Evolutionary conservation across 768 basidiomycete species (phyloP), one percentile per base, ranked within the genome.

Genomic region (Mycena chlorophos): DNA sequence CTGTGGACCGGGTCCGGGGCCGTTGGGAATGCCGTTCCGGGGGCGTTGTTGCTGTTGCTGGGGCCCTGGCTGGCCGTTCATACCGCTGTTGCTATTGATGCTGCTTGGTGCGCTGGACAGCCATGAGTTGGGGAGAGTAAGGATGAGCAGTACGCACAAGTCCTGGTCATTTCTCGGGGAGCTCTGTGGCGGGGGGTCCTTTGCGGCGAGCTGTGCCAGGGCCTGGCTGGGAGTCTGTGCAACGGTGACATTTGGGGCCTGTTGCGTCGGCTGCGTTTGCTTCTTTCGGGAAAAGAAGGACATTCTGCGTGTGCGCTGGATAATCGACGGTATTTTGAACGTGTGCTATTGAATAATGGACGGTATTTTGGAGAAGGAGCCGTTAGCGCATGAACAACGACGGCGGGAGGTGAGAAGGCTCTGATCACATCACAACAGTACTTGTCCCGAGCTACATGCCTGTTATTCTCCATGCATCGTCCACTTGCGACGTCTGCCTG

Each of bases 251-350:
- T 72, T 72, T 27, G 80, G 61, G 25, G 74, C 63, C 51, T 73
- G 71, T 62, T 79, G 79, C 22, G 71, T 73, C 62, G 74, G 72
- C 48, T 74, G 81, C 51, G 82, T 78, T 61, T 85, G 81, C 82
- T 89, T 91, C 86, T 86, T 91, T 82, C 89, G 82, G 40, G 84
- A 87, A 83, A 93, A 93, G 89, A 91, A 93, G 81, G 89, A 91
- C 91, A 93, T 93, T 84, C 87, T 87, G 71, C 85, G 76, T 61
- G 82, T 66, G 73, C 82, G 80, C 69, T 69, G 75, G 69, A 86
- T 73, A 71, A 87, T 71, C 68, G 82, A 88, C 83, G 84, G 79
- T 80, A 87, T 87, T 83, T 81, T 73, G 79, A n/a, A n/a, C n/a
- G n/a, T n/a, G n/a, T n/a, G n/a, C n/a, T n/a, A n/a, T n/a, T n/a